A percentile compares a stretch with the other conserved stretches of the same genome.
Evolutionary conservation across 164 flowering plant genomes (phyloP).

Genomic region (Nelumbo lutea): DNA sequence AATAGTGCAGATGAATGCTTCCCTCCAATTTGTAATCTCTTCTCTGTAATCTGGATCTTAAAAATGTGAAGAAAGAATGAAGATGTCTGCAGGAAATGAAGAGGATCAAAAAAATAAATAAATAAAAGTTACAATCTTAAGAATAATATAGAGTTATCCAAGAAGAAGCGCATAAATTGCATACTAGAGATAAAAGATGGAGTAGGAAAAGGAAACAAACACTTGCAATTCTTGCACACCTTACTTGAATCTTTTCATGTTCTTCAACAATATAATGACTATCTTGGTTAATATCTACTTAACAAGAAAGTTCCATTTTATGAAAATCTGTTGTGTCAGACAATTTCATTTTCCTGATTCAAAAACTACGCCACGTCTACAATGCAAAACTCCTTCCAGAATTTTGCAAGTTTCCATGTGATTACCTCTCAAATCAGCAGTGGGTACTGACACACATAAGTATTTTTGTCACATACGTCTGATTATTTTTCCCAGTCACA

Average conservation of each 20-base stretch:
- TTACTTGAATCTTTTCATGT: neutral
- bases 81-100: slow-evolving; percentile 68
- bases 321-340: no score
- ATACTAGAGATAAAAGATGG: neutral
- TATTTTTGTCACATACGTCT: neutral
- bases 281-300: neutral
- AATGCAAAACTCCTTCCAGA: no score
- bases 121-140: neutral
- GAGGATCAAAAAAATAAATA: neutral
- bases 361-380: no score
- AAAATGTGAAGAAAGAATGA: slow-evolving; percentile 77
- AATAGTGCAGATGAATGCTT: slow-evolving; percentile 74
- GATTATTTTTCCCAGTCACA: neutral
- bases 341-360: no score
- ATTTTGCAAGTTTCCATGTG: no score
- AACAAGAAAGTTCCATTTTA: no score
- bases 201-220: neutral
- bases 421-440: no score
- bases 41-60: slow-evolving; percentile 72
- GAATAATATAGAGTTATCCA: neutral
- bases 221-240: neutral
- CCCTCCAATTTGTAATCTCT: slow-evolving; percentile 71
- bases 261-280: neutral
- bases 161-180: neutral
- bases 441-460: no score